A percentile compares a stretch with the other conserved stretches of the same genome.
These are phyloP conservation scores for Breynia disticha DNA, from an alignment of 441 rosid species.

Conservation along the genomic window DNA sequence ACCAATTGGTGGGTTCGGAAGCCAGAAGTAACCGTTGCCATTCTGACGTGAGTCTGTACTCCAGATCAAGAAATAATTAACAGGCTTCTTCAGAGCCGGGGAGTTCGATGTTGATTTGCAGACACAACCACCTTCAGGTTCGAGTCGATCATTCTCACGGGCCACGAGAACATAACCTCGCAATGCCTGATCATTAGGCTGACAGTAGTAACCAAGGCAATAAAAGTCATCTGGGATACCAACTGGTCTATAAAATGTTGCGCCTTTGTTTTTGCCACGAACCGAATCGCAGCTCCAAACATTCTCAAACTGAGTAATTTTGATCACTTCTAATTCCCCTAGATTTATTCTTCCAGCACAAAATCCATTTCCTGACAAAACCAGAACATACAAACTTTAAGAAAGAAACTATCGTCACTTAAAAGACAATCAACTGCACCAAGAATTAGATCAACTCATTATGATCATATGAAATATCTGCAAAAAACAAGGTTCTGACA, in stretches of 20 bases:
- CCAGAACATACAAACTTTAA: conserved; percentile 1
- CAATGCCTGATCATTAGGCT: conserved; percentile 44
- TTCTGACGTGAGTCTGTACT: conserved; percentile 22
- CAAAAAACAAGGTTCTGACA: too few relatives aligned
- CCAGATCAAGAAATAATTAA: conserved; percentile 53
- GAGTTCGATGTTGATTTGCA: conserved; percentile 20
- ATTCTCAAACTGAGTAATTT: conserved; percentile 40
- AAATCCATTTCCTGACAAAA: conserved; percentile 57
- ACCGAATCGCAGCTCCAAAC: conserved; percentile 10
- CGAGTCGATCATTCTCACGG: conserved; percentile 24
- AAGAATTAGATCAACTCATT: too few relatives aligned
- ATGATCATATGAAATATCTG: too few relatives aligned
- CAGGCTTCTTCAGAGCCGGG: conserved; percentile 39
- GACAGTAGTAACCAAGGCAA: conserved; percentile 74
- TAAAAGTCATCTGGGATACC: conserved; percentile 50
- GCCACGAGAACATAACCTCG: conserved; percentile 67
- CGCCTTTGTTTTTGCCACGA: conserved; percentile 28
- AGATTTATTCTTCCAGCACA: conserved; percentile 47
- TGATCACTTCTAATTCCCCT: conserved; percentile 49
- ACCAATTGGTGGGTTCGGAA: conserved; percentile 68
- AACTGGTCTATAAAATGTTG: conserved; percentile 52
- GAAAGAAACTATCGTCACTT: neutral
- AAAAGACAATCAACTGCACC: neutral
- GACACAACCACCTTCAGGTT: conserved; percentile 7
- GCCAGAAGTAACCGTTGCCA: conserved; percentile 61